Conservation (phyloP, 805 yeast species). For the Myxozyma sirexii region DNA sequence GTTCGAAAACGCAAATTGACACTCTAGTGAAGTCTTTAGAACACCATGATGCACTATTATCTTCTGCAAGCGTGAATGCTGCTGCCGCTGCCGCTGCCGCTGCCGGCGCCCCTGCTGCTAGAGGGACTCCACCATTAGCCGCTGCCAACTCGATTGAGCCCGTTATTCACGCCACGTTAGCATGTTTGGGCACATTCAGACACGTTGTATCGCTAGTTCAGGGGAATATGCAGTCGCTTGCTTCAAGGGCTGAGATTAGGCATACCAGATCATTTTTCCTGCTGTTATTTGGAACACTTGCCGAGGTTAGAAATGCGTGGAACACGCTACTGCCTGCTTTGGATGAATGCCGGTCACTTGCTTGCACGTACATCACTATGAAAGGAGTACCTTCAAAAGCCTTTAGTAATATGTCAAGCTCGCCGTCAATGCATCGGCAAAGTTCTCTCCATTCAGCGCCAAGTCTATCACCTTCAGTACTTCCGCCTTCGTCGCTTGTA, state of each 20-base stretch:
- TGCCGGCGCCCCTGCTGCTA: constrained; percentile 33
- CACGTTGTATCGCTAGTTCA: constrained; percentile 53
- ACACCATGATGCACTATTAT: constrained; percentile 34
- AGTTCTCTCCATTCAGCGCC: neutral
- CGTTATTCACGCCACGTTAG: constrained; percentile 44
- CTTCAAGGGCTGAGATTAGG: constrained; percentile 62
- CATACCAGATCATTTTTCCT: constrained; percentile 66
- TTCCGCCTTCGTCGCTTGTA: neutral
- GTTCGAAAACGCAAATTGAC: constrained; percentile 30
- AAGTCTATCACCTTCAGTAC: neutral
- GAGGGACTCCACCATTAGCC: constrained; percentile 24
- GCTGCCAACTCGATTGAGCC: constrained; percentile 41
- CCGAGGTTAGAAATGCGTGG: constrained; percentile 71
- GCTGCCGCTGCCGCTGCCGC: constrained; percentile 26
- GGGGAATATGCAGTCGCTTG: constrained; percentile 52
- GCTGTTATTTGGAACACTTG: constrained; percentile 62
- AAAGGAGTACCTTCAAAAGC: neutral
- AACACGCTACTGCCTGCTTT: constrained; percentile 45
- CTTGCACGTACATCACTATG: neutral
- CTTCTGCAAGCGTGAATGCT: constrained; percentile 8
- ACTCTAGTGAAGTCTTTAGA: constrained; percentile 33
- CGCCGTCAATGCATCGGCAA: neutral
- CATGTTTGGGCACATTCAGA: constrained; percentile 53
- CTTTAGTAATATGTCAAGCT: neutral
- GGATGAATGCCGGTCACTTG: constrained; percentile 24